A percentile compares a stretch with the other conserved stretches of the same genome.
These are phyloP conservation scores for Aspergillus flavus DNA, from an alignment of 2,329 filamentous ascomycete species.

Conservation along the genomic window DNA sequence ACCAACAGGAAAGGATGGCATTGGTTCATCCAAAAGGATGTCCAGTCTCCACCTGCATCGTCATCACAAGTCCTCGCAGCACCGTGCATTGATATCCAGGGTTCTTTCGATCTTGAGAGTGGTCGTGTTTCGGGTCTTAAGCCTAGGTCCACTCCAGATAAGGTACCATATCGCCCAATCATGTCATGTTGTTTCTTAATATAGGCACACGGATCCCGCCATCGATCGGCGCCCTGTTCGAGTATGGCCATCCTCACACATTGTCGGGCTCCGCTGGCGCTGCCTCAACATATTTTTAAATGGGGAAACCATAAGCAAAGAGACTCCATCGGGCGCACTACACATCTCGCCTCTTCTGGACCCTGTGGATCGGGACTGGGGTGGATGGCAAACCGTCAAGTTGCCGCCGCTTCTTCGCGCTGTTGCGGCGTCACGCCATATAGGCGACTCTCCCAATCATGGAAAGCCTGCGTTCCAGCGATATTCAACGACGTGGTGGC, in stretches of 20 bases:
- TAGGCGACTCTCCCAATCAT: not conserved
- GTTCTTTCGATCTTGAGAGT: not conserved
- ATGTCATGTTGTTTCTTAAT: conserved; percentile 11
- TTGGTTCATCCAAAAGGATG: not conserved
- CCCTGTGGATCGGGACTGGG: not conserved
- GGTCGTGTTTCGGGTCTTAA: not conserved
- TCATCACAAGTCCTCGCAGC: not conserved
- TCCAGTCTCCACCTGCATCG: not conserved
- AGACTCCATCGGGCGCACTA: not conserved
- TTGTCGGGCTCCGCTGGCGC: not conserved
- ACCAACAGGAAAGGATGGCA: not conserved
- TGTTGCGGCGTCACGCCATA: not conserved
- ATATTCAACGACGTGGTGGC: not conserved
- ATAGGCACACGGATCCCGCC: conserved; percentile 1
- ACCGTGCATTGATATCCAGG: not conserved
- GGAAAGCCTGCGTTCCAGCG: not conserved
- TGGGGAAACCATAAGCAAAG: not conserved
- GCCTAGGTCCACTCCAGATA: not conserved
- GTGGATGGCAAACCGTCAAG: not conserved
- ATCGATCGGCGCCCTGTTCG: not conserved
- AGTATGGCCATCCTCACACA: not conserved
- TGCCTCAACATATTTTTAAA: not conserved
- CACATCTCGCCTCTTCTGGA: not conserved
- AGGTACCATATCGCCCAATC: not conserved
- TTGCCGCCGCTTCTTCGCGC: not conserved